Conservation (phyloP, 2,329 filamentous ascomycete species). For the Ophiocordyceps robertsii region DNA sequence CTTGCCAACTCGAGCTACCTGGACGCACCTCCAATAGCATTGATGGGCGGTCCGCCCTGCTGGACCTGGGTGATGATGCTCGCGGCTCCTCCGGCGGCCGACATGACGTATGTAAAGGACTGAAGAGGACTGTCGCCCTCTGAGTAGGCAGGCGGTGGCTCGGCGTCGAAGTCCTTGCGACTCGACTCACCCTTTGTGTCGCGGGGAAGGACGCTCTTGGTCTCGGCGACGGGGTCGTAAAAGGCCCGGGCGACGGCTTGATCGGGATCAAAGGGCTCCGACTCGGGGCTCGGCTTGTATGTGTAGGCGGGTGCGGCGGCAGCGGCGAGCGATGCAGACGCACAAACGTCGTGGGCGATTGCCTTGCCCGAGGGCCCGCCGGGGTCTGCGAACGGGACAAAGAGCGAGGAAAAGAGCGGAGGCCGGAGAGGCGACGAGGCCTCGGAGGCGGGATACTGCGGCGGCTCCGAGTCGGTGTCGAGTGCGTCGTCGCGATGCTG, state of each 20-base stretch:
- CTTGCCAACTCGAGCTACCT: too few relatives aligned
- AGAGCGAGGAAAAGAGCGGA: constrained; percentile 49
- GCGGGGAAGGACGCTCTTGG: constrained; percentile 69
- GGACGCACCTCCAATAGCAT: constrained; percentile 66
- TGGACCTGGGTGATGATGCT: constrained; percentile 99
- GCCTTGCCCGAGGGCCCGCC: constrained; percentile 20
- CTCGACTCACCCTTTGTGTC: constrained; percentile 68
- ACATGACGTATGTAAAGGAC: constrained; percentile 95
- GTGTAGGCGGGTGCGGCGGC: constrained; percentile 41
- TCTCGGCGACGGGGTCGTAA: constrained; percentile 50
- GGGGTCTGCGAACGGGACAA: constrained; percentile 25
- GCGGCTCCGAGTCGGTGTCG: constrained; percentile 25
- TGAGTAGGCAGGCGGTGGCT: constrained; percentile 91
- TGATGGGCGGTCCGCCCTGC: constrained; percentile 80
- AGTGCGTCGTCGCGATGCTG: constrained; percentile 5
- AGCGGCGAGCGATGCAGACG: constrained; percentile 6
- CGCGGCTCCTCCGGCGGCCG: constrained; percentile 87
- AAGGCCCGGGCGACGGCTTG: constrained; percentile 24
- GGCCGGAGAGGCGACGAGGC: constrained; percentile 37
- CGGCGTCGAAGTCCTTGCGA: constrained; percentile 68
- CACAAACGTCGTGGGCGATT: background rate
- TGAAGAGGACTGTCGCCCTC: constrained; percentile 87
- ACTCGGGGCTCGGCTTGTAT: constrained; percentile 19
- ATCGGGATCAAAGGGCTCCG: constrained; percentile 22
- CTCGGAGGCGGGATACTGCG: constrained; percentile 45